A percentile compares a stretch with the other conserved stretches of the same genome.
Conservation (phyloP, 768 basidiomycete genomes). For the Kondoa malvinella region DNA sequence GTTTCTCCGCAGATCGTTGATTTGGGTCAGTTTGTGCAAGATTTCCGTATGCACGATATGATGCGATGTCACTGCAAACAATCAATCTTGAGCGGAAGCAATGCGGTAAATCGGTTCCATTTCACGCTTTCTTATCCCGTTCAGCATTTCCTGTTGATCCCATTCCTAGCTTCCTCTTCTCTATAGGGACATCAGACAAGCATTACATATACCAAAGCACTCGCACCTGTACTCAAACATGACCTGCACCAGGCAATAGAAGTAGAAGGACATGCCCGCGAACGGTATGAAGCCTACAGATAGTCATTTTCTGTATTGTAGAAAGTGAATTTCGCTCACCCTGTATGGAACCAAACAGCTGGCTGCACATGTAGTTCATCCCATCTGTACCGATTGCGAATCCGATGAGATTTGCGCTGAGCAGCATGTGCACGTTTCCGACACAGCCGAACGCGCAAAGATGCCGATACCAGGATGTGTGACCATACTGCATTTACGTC, state of each 20-base stretch:
- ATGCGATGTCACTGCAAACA: too few relatives aligned
- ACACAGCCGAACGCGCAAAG: constrained; percentile 65
- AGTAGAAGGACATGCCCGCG: constrained; percentile 41
- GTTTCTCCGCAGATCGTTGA: too few relatives aligned
- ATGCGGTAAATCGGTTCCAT: too few relatives aligned
- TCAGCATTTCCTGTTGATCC: constrained; percentile 39
- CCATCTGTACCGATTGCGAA: constrained; percentile 84
- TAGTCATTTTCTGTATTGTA: background rate
- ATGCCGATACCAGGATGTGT: constrained; percentile 64
- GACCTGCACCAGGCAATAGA: constrained; percentile 70
- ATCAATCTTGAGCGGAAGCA: too few relatives aligned
- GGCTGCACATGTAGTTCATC: constrained; percentile 44
- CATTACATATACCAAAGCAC: constrained; percentile 26
- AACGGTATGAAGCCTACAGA: constrained; percentile 34
- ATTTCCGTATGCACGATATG: too few relatives aligned
- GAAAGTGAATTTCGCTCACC: constrained; percentile 38
- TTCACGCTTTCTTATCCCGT: too few relatives aligned
- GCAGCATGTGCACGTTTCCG: constrained; percentile 71
- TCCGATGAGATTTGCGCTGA: constrained; percentile 80
- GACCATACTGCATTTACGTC: constrained; percentile 43
- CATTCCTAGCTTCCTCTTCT: constrained; percentile 54
- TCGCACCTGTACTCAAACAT: constrained; percentile 93
- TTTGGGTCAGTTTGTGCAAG: too few relatives aligned
- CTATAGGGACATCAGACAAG: constrained; percentile 32
- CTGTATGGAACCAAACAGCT: constrained; percentile 48